Evolutionary conservation across 2,329 filamentous ascomycete species (phyloP), one percentile per base, ranked within the genome.

Genomic region (Teratosphaeria destructans): DNA sequence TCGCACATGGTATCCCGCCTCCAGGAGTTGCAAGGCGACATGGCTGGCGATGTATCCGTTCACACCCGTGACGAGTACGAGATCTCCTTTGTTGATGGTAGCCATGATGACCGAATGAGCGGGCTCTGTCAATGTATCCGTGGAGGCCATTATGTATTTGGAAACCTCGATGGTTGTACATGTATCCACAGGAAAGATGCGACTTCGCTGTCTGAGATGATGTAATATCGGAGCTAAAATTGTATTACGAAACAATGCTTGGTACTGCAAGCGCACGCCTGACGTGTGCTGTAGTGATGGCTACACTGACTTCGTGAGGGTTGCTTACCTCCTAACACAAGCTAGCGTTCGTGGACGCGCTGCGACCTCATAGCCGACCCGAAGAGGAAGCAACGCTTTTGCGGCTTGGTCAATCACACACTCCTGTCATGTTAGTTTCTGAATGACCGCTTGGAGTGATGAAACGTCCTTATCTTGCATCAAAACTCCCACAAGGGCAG

Each of bases 21-120:
- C 43, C 10, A 72, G 59, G 16, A 68, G 56, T 59, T 69, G 60
- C 49, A 68, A 62, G 32, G 62, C 65, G 32, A 69, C 62, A 59
- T 71, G 66, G 16, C 57, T 60, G n/a, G 59, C 70, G 32, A 72
- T 66, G 56, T 63, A 66, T 27, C 69, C 67, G 43, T 63, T 67
- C 26, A 61, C 66, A 35, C 69, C 70, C 11, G 70, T 70, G 49
- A 72, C 63, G 14, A 71, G 63, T 16, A 72, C 61, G 27, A 61
- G 62, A 19, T 62, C 61, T 53, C 67, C 67, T 59, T 66, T 66
- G 32, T 61, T 57, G 47, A 66, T 65, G 4, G 58, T 65, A 7
- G 64, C 29, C 59, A 59, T 60, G 37, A 60, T 63, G 49, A 62
- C 39, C 37, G 60, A 60, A 34, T 62, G 16, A 34, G 59, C 53